A percentile compares a stretch with the other conserved stretches of the same genome.
Conservation (phyloP, 495 filamentous ascomycete genomes). For the Penicillium simplicissimum region DNA sequence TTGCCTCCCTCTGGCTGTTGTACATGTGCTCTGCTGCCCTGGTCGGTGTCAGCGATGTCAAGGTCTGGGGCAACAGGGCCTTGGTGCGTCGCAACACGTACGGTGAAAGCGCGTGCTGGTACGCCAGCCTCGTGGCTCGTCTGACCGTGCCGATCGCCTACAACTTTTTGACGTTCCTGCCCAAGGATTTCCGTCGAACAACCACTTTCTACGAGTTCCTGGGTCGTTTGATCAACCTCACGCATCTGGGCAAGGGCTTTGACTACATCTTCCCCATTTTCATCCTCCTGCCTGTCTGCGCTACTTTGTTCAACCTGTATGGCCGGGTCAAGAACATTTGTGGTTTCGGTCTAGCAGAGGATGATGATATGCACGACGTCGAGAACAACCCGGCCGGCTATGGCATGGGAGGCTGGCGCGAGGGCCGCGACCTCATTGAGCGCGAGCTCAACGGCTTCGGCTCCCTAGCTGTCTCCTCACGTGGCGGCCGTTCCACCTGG, state of each 20-base stretch:
- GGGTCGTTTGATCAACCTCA: slow-evolving; percentile 80
- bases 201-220: slow-evolving; percentile 89
- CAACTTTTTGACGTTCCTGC: slow-evolving; percentile 91
- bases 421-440: slow-evolving; percentile 91
- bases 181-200: slow-evolving; percentile 58
- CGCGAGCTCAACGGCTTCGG: slow-evolving; percentile 72
- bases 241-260: slow-evolving; percentile 79
- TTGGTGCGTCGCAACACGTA: slow-evolving; percentile 89
- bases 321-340: slow-evolving; percentile 72
- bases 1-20: slow-evolving; percentile 82
- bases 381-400: slow-evolving; percentile 62
- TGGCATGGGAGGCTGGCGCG: slow-evolving; percentile 85
- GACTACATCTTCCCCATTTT: slow-evolving; percentile 85
- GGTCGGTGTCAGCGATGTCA: slow-evolving; percentile 81
- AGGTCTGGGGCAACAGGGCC: slow-evolving; percentile 92
- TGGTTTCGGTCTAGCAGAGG: slow-evolving; percentile 74
- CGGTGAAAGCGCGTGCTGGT: slow-evolving; percentile 91
- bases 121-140: slow-evolving; percentile 83
- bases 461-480: slow-evolving; percentile 49
- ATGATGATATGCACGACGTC: slow-evolving; percentile 68
- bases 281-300: slow-evolving; percentile 78
- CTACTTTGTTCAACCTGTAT: slow-evolving; percentile 85
- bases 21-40: slow-evolving; percentile 92
- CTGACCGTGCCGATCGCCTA: slow-evolving; percentile 90
- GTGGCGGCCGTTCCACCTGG: slow-evolving; percentile 37